Evolutionary conservation across 148 eudicot genomes (phyloP).

Genomic region (Tetragonia tetragonoides): DNA sequence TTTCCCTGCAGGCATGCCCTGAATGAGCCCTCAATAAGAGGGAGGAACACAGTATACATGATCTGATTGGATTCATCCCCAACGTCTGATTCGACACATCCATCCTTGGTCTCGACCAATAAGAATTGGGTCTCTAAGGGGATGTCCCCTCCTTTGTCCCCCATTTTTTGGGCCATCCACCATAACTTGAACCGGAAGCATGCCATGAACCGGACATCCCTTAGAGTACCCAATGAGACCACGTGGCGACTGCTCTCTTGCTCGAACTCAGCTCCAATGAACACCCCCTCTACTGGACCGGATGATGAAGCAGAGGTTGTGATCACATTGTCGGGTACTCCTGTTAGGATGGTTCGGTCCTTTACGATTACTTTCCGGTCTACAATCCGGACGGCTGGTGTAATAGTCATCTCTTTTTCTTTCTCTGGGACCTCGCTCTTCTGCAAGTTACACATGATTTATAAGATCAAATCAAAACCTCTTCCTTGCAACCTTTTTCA

Average conservation of each 20-base stretch:
- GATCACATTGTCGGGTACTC: constrained; percentile 58
- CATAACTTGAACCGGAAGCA: constrained; percentile 79
- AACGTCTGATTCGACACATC: constrained; percentile 40
- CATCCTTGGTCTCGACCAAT: constrained; percentile 55
- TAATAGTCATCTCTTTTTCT: constrained; percentile 56
- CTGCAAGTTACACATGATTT: constrained; percentile 16
- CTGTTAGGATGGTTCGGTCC: constrained; percentile 53
- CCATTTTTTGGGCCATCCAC: constrained; percentile 96
- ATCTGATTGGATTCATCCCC: constrained; percentile 41
- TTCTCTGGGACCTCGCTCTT: constrained; percentile 23
- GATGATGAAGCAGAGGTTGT: constrained; percentile 49
- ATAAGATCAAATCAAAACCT: not conserved
- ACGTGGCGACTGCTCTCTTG: constrained; percentile 47
- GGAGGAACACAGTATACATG: constrained; percentile 62
- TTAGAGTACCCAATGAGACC: constrained; percentile 50
- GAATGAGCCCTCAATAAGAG: constrained; percentile 70
- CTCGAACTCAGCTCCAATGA: constrained; percentile 57
- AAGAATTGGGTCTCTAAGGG: constrained; percentile 83
- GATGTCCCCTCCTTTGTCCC: constrained; percentile 55
- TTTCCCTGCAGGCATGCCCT: constrained; percentile 77
- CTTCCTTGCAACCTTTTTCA: not conserved
- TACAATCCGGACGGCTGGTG: constrained; percentile 49
- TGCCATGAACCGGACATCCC: constrained; percentile 62
- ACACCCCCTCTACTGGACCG: constrained; percentile 60
- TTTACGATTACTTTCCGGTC: constrained; percentile 56